Evolutionary conservation across 345 rosid species (phyloP), one percentile per base, ranked within the genome.

Genomic region (Sonneratia caseolaris): DNA sequence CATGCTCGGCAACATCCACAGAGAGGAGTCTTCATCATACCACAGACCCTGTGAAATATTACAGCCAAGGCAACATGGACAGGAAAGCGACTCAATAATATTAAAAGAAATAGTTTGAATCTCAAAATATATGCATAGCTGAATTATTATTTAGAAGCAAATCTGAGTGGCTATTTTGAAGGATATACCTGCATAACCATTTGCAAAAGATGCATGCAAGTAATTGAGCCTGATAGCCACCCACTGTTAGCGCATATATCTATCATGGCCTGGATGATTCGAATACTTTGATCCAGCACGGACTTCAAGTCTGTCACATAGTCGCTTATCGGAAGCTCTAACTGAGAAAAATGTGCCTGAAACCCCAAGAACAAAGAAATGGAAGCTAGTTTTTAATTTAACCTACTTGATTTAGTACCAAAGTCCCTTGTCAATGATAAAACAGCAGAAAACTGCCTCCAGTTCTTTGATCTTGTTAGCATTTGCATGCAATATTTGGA

Each of bases 171-270:
- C 27, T n/a, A 22, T 18, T 42, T 11, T 19, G 53, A 27, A 15
- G 18, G 36, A 40, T 19, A 66, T 87, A 94, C 98, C 97, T 94
- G 98, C 95, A 91, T 91, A 75, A 94, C 87, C 97, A 94, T 94
- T 85, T 94, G 98, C 87, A 94, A 68, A 74, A 91, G 96, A 80
- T 82, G 98, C 97, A 91, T 94, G 84, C 98, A 94, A 73, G 86
- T 82, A 59, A 94, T 77, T 15, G 98, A 88, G 83, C 97, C 88
- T 62, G 88, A 78, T 79, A 94, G 96, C 98, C 98, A 94, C 79
- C 98, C 98, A 70, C 98, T 94, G 76, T 94, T 94, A 38, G 96
- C 97, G 70, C 98, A 94, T 72, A 91, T 87, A 80, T 94, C 98
- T 81, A 94, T 91, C 97, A 90, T 94, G 71, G 98, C 97, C 77